These are phyloP conservation scores for Eucalyptus sideroxylon DNA, from an alignment of 345 rosid genomes.

Conservation along the genomic window DNA sequence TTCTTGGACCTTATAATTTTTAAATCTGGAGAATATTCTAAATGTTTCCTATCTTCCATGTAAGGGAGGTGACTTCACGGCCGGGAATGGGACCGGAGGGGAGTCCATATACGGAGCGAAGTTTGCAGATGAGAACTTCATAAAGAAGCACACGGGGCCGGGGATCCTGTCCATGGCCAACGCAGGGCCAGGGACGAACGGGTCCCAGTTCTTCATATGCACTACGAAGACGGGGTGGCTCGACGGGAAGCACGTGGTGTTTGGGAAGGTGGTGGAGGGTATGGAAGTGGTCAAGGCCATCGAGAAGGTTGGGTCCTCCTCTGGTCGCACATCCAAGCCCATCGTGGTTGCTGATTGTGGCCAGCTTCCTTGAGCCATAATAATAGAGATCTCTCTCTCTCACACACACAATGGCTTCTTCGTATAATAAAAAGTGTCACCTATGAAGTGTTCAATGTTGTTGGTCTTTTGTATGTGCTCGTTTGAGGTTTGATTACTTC, in stretches of 20 bases:
- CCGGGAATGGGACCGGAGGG: slow-evolving; percentile 8
- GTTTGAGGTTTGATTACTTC: background rate
- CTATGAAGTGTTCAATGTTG: background rate
- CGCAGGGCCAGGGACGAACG: background rate
- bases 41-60: background rate
- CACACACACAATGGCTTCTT: background rate
- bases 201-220: slow-evolving; percentile 9
- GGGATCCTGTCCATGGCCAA: slow-evolving; percentile 12
- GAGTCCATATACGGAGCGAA: slow-evolving; percentile 7
- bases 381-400: background rate
- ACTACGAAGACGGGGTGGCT: background rate
- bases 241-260: slow-evolving; percentile 6
- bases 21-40: background rate
- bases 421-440: background rate
- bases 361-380: background rate
- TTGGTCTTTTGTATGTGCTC: background rate
- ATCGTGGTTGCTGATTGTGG: slow-evolving; percentile 2
- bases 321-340: background rate
- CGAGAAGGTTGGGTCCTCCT: background rate
- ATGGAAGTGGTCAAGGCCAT: slow-evolving; percentile 1
- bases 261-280: background rate
- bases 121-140: slow-evolving; percentile 5
- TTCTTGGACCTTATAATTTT: background rate
- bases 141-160: background rate
- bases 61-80: slow-evolving; percentile 3